Base-by-base conservation (phyloP, 2,329 filamentous ascomycete species). In the Phaeosphaeria sp. region DNA sequence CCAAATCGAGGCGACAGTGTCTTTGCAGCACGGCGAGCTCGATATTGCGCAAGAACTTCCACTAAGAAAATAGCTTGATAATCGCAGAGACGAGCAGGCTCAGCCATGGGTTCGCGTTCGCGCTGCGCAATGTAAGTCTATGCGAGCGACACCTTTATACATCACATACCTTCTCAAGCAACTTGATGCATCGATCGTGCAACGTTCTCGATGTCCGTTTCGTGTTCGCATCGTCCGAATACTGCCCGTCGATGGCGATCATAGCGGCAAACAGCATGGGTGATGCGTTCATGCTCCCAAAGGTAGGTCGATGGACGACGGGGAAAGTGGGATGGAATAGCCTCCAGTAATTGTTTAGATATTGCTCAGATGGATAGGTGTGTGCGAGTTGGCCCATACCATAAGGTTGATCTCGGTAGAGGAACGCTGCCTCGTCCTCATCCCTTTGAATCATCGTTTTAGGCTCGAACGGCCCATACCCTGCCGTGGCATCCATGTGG, bases 241-340 rank as follows among this genome's bases (percentile, higher is more conserved):
- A 77, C 47, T 81, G 77, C 4, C 75, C 78, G 33, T 80, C 80
- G 24, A 81, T 71, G 5, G 79, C 77, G 43, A 81, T 66, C 68
- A 82, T 79, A n/a, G 79, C 75, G 22, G 79, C 78, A 43, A 68
- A 72, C n/a, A 82, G 71, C 64, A 82, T 73, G 13, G 80, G 80
- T n/a, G 78, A 73, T n/a, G 69, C 63, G 46, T 57, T 65, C 55
- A 74, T 51, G 57, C 72, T 45, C 51, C 69, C 61, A 72, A 78
- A 78, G 49, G 77, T 76, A 66, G 76, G 69, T 67, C 71, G 75
- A 72, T 81, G 78, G 58, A 82, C 59, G 56, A 82, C 56, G 55
- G 80, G 79, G 69, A 78, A 80, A 63, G 74, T 61, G 61, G 79
- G 77, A 71, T 82, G 79, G 65, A 81, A 77, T 63, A 73, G 70